A percentile compares a stretch with the other conserved stretches of the same genome.
phyloP scores from a whole-genome alignment of 164 flowering plant genomes.

The Stephania cephalantha region DNA sequence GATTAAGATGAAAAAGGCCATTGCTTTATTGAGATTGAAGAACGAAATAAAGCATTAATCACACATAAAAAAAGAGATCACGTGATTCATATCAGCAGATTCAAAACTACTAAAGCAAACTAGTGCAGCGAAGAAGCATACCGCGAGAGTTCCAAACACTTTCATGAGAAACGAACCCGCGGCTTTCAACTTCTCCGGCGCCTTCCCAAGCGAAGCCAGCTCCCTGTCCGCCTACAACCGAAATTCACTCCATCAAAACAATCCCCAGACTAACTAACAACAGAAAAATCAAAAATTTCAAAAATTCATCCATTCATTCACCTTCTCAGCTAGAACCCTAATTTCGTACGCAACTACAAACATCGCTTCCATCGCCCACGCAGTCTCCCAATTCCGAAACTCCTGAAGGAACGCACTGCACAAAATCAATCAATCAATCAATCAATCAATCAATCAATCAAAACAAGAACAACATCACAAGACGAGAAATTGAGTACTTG shows the following conservation, averaged over 20 bases:
- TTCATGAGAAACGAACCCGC: slow-evolving; percentile 99
- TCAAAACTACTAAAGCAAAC: neutral
- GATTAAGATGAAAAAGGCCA: too few relatives aligned
- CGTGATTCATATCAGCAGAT: neutral
- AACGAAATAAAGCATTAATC: neutral
- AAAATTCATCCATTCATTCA: slow-evolving; percentile 15
- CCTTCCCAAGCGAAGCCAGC: slow-evolving; percentile 69
- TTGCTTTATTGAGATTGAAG: too few relatives aligned
- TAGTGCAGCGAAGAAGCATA: slow-evolving; percentile 26
- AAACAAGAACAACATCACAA: neutral
- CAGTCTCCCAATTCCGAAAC: slow-evolving; percentile 94
- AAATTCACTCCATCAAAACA: neutral
- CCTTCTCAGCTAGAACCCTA: slow-evolving; percentile 93
- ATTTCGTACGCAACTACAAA: slow-evolving; percentile 74
- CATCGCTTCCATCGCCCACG: slow-evolving; percentile 91
- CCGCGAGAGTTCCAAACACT: slow-evolving; percentile 98
- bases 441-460: neutral
- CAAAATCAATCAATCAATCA: neutral
- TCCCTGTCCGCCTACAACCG: slow-evolving; percentile 80
- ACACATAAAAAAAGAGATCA: neutral
- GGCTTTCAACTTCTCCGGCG: slow-evolving; percentile 87
- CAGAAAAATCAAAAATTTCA: neutral
- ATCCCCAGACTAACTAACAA: neutral
- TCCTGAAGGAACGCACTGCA: slow-evolving; percentile 93
- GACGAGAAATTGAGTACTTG: slow-evolving; percentile 35